Evolutionary conservation across 139 green algal genomes (phyloP), one percentile per base, ranked within the genome.

Genomic region (Parachlorella kessleri): DNA sequence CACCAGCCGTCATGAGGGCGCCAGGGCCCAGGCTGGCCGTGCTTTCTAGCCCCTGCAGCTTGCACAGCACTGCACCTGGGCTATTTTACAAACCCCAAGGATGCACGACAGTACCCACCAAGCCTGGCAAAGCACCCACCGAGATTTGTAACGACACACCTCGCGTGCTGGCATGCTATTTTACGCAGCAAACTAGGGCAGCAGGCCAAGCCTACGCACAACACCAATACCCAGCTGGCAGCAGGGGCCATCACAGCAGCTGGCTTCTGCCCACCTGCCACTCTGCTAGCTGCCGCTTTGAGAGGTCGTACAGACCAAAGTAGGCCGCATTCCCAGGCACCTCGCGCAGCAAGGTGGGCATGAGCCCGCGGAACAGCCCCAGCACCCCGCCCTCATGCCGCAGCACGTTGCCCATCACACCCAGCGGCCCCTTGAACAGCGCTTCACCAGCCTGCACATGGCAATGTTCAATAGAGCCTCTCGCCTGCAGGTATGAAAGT

Each of bases 251-350:
- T n/a, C n/a, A n/a, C n/a, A n/a, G n/a, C n/a, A n/a, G n/a, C n/a
- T n/a, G n/a, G n/a, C n/a, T n/a, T n/a, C n/a, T n/a, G n/a, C n/a
- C 41, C 39, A 78, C 82, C 70, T 93, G 85, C 26, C 18, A 18
- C 3, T 39, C 32, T 35, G 76, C 86, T 48, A 91, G n/a, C 53
- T 66, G 39, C 70, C 78, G 66, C 77, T 94, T 96, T 1, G 79
- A 33, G 7, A 70, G 39, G 78, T 95, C 88, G 55, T 97, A 97
- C 14, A 75, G 75, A 2, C 83, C 93, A 88, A 97, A 96, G 88
- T 96, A 97, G 42, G 75, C 66, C 54, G 87, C 84, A 66, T 93
- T 97, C 64, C 92, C 93, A 2, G 87, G 70, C 18, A 91, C 79
- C 70, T 96, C 92, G 0, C 92, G 82, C 5, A 87, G 24, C 42